Conservation (phyloP, 2,329 filamentous ascomycete species). For the Botryotinia narcissicola region DNA sequence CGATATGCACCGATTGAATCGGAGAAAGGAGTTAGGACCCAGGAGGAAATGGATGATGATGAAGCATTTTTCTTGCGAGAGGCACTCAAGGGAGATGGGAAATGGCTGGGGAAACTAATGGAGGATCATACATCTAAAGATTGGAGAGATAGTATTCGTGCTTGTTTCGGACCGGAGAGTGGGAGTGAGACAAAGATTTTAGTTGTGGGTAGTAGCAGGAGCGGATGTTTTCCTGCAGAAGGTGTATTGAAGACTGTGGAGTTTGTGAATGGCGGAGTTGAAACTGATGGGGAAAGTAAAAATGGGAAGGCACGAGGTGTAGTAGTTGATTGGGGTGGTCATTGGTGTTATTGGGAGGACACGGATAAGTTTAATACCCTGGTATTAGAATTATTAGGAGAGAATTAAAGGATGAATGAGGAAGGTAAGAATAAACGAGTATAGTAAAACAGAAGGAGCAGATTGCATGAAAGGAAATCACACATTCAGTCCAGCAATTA, state of each 20-base stretch:
- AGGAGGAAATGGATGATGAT: slow-evolving; percentile 22
- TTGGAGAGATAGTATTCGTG: slow-evolving; percentile 35
- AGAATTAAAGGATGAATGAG: background rate
- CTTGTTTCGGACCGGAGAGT: slow-evolving; percentile 29
- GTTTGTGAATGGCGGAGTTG: slow-evolving; percentile 30
- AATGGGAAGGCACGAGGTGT: slow-evolving; percentile 29
- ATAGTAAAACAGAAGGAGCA: background rate
- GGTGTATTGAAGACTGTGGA: slow-evolving; percentile 37
- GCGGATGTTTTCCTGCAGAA: slow-evolving; percentile 37
- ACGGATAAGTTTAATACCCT: slow-evolving; percentile 33
- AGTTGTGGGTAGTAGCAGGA: slow-evolving; percentile 36
- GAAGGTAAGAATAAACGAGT: background rate
- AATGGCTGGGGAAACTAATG: slow-evolving; percentile 38
- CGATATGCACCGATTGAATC: slow-evolving; percentile 27
- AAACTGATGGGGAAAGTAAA: too few relatives aligned
- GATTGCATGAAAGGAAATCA: background rate
- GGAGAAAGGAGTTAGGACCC: slow-evolving; percentile 15
- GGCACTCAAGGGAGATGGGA: slow-evolving; percentile 34
- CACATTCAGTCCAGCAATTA: background rate
- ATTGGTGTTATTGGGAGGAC: slow-evolving; percentile 40
- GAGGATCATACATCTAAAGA: slow-evolving; percentile 38
- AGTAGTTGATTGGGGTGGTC: slow-evolving; percentile 37
- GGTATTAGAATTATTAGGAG: slow-evolving; percentile 30
- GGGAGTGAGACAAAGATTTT: slow-evolving; percentile 31
- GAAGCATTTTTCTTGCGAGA: slow-evolving; percentile 35